Evolutionary conservation across 2,329 filamentous ascomycete species (phyloP).

Genomic region (Orbilia blumenaviensis): DNA sequence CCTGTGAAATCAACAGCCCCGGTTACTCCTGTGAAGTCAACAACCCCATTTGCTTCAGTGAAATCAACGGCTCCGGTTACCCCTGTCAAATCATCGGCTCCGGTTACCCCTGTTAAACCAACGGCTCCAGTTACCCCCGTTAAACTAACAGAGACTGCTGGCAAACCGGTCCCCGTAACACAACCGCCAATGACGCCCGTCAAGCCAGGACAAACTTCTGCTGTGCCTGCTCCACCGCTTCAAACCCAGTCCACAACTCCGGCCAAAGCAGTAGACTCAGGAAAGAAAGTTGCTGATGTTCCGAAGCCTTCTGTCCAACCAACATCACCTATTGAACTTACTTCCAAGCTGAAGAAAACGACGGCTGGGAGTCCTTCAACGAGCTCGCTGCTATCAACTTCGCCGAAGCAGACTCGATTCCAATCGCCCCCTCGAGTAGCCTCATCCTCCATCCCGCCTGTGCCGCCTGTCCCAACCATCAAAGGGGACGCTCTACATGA

Average conservation of each 20-base stretch:
- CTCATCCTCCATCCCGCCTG: neutral
- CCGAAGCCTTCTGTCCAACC: conserved; percentile 1
- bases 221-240: neutral
- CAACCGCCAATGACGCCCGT: neutral
- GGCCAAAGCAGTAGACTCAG: conserved; percentile 1
- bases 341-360: conserved; percentile 46
- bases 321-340: conserved; percentile 35
- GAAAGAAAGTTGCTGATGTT: neutral
- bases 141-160: neutral
- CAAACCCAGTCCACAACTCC: neutral
- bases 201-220: neutral
- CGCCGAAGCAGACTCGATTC: conserved; percentile 47
- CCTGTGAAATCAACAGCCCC: neutral
- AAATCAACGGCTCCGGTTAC: neutral
- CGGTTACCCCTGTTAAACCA: conserved; percentile 2
- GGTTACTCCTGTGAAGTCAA: neutral
- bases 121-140: neutral
- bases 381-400: conserved; percentile 23
- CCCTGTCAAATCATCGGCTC: neutral
- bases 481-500: conserved; percentile 27
- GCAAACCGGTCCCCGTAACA: neutral
- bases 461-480: neutral
- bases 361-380: conserved; percentile 14
- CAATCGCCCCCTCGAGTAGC: conserved; percentile 35
- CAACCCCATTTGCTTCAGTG: neutral